These are phyloP conservation scores for Phytophthora hibernalis DNA, from an alignment of 352 stramenopile species.

Conservation along the genomic window DNA sequence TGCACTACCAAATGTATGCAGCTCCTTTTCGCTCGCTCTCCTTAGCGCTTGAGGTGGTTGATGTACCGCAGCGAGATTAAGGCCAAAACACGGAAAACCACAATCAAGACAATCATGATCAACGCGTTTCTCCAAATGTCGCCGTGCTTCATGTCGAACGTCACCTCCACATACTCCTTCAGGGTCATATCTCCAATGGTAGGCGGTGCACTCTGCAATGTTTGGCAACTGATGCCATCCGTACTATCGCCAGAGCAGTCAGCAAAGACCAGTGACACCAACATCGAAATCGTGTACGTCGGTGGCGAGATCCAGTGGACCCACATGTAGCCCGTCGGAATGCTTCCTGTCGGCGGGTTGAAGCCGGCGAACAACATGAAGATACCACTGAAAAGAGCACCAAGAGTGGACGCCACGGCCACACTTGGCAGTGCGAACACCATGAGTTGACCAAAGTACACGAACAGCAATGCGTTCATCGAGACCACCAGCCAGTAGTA, in stretches of 20 bases:
- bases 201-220: constrained; percentile 25
- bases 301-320: constrained; percentile 59
- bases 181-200: constrained; percentile 43
- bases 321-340: constrained; percentile 64
- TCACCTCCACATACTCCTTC: constrained; percentile 56
- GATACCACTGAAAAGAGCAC: constrained; percentile 52
- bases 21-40: background rate
- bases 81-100: constrained; percentile 44
- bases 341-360: constrained; percentile 55
- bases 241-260: constrained; percentile 40
- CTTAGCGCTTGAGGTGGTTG: constrained; percentile 51
- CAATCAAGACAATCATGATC: constrained; percentile 42
- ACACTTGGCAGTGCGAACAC: constrained; percentile 54
- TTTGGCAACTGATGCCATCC: constrained; percentile 39
- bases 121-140: constrained; percentile 48
- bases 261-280: constrained; percentile 46
- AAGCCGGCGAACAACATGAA: constrained; percentile 68
- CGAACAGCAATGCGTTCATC: constrained; percentile 56
- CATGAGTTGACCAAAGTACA: constrained; percentile 59
- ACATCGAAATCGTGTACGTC: constrained; percentile 54
- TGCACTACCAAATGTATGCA: background rate
- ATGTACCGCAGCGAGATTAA: constrained; percentile 54
- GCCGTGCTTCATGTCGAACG: constrained; percentile 63
- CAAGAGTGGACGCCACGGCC: constrained; percentile 43
- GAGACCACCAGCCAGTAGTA: constrained; percentile 63